Conservation (phyloP, 2,329 filamentous ascomycete species). For the Sporothrix sp. region DNA sequence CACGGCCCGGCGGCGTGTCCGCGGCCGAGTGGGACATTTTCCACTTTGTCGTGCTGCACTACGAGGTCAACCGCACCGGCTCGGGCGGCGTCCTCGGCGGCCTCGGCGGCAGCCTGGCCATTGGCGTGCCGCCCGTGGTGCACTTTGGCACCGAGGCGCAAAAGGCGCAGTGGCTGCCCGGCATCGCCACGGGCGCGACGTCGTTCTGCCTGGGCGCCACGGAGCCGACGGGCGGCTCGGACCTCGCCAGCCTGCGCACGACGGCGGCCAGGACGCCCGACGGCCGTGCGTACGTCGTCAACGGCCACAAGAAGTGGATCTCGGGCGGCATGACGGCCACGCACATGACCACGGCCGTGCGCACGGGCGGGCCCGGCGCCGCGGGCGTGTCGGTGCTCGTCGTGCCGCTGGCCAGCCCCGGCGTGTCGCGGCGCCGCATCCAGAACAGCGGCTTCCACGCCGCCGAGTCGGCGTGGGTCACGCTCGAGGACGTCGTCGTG, state of each 20-base stretch:
- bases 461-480: constrained; percentile 47
- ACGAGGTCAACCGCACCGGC: constrained; percentile 46
- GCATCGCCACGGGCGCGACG: constrained; percentile 47
- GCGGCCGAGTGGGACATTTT: constrained; percentile 44
- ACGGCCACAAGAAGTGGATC: constrained; percentile 60
- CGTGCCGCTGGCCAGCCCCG: constrained; percentile 39
- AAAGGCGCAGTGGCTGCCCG: constrained; percentile 48
- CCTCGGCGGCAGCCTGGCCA: constrained; percentile 49
- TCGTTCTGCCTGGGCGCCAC: constrained; percentile 57
- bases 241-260: constrained; percentile 54
- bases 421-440: constrained; percentile 46
- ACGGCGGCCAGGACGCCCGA: constrained; percentile 39
- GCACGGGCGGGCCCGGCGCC: constrained; percentile 45
- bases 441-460: constrained; percentile 58
- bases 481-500: constrained; percentile 46
- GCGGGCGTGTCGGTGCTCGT: constrained; percentile 48
- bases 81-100: constrained; percentile 45
- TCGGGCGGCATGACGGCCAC: constrained; percentile 52
- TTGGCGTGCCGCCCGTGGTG: constrained; percentile 56
- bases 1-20: constrained; percentile 35
- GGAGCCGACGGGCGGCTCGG: constrained; percentile 51
- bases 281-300: constrained; percentile 49
- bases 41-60: constrained; percentile 44
- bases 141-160: constrained; percentile 51
- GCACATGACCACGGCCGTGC: constrained; percentile 52